phyloP scores from a whole-genome alignment of 2,329 filamentous ascomycete species.

The Fusarium fracticaudum region DNA sequence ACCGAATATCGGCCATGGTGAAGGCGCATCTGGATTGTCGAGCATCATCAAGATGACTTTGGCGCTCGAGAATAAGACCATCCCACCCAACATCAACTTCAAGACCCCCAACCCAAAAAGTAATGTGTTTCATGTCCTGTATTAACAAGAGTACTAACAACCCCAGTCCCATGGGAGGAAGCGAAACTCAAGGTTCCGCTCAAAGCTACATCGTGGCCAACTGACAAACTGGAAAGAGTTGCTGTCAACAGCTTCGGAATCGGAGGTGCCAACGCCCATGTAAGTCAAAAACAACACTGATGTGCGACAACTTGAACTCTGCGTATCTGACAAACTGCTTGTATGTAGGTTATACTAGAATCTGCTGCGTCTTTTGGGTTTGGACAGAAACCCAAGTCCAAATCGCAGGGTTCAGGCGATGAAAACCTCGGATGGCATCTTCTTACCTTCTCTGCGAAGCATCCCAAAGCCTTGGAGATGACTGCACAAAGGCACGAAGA shows the following conservation, averaged over 20 bases:
- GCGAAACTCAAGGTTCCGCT: slow-evolving; percentile 7
- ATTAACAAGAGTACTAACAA: slow-evolving; percentile 2
- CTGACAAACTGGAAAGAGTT: slow-evolving; percentile 9
- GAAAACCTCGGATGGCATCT: not conserved
- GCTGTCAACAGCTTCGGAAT: slow-evolving; percentile 7
- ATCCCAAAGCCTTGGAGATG: slow-evolving; percentile 4
- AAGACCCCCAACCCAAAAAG: slow-evolving; percentile 6
- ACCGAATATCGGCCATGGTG: slow-evolving; percentile 3
- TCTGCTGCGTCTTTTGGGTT: slow-evolving; percentile 5
- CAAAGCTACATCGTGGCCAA: not conserved
- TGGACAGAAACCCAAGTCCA: not conserved
- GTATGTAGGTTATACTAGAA: slow-evolving; percentile 7
- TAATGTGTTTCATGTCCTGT: not conserved
- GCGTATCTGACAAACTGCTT: not conserved
- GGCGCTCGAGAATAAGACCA: slow-evolving; percentile 7
- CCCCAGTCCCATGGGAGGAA: not conserved
- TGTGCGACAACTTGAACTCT: not conserved
- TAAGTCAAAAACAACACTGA: not conserved
- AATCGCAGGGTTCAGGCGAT: not conserved
- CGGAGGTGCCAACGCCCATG: slow-evolving; percentile 5
- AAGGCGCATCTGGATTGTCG: slow-evolving; percentile 7
- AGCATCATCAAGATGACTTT: slow-evolving; percentile 10
- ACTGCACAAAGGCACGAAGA: slow-evolving; percentile 1
- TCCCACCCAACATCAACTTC: slow-evolving; percentile 7
- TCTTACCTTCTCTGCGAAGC: slow-evolving; percentile 1